Percentiles rank a stretch among this genome's conserved stretches.
Conservation (phyloP, 73 alveolate species). For the Paramecium caudatum region DNA sequence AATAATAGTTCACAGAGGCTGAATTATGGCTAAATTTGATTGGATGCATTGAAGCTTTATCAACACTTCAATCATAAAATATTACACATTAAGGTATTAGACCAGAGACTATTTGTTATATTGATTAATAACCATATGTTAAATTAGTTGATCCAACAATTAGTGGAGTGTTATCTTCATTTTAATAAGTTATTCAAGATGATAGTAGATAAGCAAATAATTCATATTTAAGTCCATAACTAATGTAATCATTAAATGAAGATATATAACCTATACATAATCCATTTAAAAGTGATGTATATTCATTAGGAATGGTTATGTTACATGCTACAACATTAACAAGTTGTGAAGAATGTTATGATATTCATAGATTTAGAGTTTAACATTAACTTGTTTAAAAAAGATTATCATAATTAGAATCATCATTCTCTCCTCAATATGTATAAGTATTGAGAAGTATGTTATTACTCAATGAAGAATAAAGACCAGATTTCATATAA, state of each 20-base stretch:
- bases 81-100: slow-evolving; percentile 14
- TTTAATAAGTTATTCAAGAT: not conserved
- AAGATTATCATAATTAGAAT: slow-evolving; percentile 27
- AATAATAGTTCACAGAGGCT: not conserved
- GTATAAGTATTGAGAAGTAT: not conserved
- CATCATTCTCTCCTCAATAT: not conserved
- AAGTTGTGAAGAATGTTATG: slow-evolving; percentile 72
- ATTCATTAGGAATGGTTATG: slow-evolving; percentile 75
- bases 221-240: not conserved
- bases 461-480: slow-evolving; percentile 39
- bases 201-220: not conserved
- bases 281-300: slow-evolving; percentile 74
- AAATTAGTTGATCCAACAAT: slow-evolving; percentile 41
- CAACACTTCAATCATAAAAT: not conserved
- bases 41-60: slow-evolving; percentile 30
- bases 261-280: slow-evolving; percentile 56
- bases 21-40: not conserved
- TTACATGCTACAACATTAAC: slow-evolving; percentile 56
- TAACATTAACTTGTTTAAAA: not conserved
- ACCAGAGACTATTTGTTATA: slow-evolving; percentile 22
- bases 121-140: not conserved
- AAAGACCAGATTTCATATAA: slow-evolving; percentile 61
- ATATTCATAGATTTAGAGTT: slow-evolving; percentile 3
- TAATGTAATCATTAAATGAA: slow-evolving; percentile 36
- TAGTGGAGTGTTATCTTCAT: not conserved